Evolutionary conservation across 2,329 filamentous ascomycete genomes (phyloP), one percentile per base, ranked within the genome.

Genomic region (Fusarium piperis): DNA sequence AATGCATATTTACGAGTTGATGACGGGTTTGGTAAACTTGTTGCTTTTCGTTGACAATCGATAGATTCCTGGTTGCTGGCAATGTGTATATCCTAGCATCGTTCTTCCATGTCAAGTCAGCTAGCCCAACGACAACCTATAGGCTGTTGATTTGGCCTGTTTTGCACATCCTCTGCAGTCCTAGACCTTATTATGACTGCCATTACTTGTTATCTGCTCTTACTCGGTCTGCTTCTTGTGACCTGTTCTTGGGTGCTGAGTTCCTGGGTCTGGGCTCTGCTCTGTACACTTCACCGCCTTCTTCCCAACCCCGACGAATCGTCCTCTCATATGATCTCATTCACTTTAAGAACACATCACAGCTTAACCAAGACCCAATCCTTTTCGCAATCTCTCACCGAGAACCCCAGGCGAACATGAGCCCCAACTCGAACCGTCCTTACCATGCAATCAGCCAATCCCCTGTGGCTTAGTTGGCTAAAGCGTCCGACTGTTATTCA

Each of bases 381-480:
- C 46, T 18, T 18, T 16, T 18, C 46, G 2, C 2, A 12, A 12
- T 7, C 26, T 13, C 26, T 32, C 46, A 6, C 46, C 16, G 2
- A 30, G n/a, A 11, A 18, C 11, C 46, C 44, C 46, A 3, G 26
- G 26, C 4, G 26, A 51, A 51, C 16, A 51, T 51, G 26, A 51
- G 16, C 16, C 16, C 46, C 26, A 51, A 51, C 46, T 51, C 16
- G 11, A 51, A 30, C 10, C 26, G 6, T 18, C 8, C 48, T 33
- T 18, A 53, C 13, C 30, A 41, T 36, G 20, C 11, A 51, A 51
- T 76, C 75, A 63, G 53, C 65, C 28, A 30, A 30, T 74, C 71
- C 71, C 71, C 68, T 74, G 71, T 73, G 71, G 71, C 71, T 73
- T 73, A 73, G 71, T 73, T 73, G 71, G 71, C 67, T 71, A 73